A percentile compares a stretch with the other conserved stretches of the same genome.
Conservation (phyloP, 2,329 filamentous ascomycete species). For the Pezicula radicicola region DNA sequence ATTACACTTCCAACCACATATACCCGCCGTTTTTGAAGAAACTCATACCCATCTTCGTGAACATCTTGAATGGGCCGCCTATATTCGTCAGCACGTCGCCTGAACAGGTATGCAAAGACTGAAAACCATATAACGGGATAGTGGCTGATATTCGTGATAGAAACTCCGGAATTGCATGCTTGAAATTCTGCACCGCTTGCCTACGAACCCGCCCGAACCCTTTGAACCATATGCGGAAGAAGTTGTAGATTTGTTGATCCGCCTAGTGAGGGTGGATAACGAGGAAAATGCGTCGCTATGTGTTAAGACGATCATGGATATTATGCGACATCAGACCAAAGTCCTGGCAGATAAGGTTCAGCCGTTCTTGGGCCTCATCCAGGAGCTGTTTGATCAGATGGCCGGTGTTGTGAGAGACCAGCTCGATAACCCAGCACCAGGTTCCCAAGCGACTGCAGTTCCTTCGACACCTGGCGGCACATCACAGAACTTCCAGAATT, state of each 20-base stretch:
- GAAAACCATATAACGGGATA: conserved; percentile 13
- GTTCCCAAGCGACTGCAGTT: conserved; percentile 40
- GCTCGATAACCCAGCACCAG: conserved; percentile 71
- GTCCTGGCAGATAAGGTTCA: conserved; percentile 80
- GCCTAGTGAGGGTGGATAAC: conserved; percentile 85
- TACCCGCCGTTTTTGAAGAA: conserved; percentile 82
- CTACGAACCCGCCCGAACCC: conserved; percentile 69
- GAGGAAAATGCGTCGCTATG: conserved; percentile 98
- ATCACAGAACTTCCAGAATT: conserved; percentile 68
- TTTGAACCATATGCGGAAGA: conserved; percentile 87
- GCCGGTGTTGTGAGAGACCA: conserved; percentile 93
- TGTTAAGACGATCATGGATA: conserved; percentile 96
- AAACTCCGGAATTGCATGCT: conserved; percentile 91
- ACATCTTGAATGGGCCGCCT: conserved; percentile 78
- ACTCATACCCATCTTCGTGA: conserved; percentile 86
- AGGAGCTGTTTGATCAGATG: conserved; percentile 95
- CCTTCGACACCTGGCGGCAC: conserved; percentile 66
- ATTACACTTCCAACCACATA: conserved; percentile 73
- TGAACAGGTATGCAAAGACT: conserved; percentile 68
- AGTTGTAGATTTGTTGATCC: conserved; percentile 87
- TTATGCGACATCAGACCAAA: conserved; percentile 89
- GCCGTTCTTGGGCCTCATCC: conserved; percentile 84
- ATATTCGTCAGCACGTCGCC: conserved; percentile 87
- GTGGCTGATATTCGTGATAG: conserved; percentile 34
- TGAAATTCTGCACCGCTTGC: conserved; percentile 88